These are phyloP conservation scores for Xylariaceae sp. DNA, from an alignment of 2,329 filamentous ascomycete genomes.

Conservation along the genomic window DNA sequence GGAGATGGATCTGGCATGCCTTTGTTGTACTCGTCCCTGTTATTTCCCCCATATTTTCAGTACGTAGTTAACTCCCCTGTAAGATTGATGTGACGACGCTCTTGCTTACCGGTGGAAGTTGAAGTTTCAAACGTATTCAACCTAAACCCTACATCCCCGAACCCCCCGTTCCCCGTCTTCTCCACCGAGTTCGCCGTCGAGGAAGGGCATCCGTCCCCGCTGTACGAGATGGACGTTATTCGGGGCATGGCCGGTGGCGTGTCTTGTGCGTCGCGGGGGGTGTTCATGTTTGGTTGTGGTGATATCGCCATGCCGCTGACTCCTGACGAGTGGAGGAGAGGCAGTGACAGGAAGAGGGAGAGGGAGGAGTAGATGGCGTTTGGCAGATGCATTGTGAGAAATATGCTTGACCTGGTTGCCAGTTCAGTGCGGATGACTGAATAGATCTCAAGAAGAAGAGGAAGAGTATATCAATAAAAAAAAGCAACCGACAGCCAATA, in stretches of 20 bases:
- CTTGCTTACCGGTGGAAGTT: too few species aligned
- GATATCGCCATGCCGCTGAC: too few species aligned
- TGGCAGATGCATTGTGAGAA: constrained; percentile 17
- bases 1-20: constrained; percentile 36
- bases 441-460: neutral
- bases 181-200: constrained; percentile 30
- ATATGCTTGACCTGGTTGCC: too few species aligned
- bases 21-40: too few species aligned
- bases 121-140: constrained; percentile 28
- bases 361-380: constrained; percentile 15
- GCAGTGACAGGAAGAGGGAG: constrained; percentile 14
- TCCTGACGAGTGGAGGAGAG: too few species aligned
- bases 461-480: neutral
- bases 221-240: constrained; percentile 32
- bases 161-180: constrained; percentile 29
- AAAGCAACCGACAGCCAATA: too few species aligned
- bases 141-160: constrained; percentile 26
- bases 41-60: too few species aligned
- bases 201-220: constrained; percentile 34
- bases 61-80: too few species aligned
- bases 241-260: constrained; percentile 23
- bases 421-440: neutral
- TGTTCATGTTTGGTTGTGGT: constrained; percentile 14
- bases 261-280: too few species aligned
- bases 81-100: too few species aligned